Percentiles rank a stretch among this genome's conserved stretches.
These are phyloP conservation scores for Knoxia roxburghii DNA, from an alignment of 257 asterid species.

Conservation along the genomic window DNA sequence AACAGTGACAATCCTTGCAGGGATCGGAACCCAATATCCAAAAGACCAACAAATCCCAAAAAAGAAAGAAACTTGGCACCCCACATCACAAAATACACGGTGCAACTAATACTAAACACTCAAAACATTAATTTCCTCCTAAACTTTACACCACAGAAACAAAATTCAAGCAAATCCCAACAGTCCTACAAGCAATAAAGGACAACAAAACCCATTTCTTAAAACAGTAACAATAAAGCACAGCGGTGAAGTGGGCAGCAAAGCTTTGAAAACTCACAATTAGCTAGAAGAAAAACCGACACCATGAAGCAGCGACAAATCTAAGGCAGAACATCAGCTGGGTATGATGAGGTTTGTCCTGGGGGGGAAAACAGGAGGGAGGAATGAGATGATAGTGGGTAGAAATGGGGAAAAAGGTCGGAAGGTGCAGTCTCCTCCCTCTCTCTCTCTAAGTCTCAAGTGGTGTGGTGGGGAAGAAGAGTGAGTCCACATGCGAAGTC, in stretches of 20 bases:
- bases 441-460: constrained; percentile 1
- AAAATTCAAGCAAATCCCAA: constrained; percentile 7
- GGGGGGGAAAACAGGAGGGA: not conserved
- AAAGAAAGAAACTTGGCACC: not conserved
- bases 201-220: not conserved
- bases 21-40: constrained; percentile 6
- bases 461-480: constrained; percentile 17
- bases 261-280: constrained; percentile 11
- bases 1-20: not conserved
- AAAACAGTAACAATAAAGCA: not conserved
- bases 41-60: not conserved
- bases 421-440: constrained; percentile 18
- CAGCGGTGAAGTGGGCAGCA: not conserved
- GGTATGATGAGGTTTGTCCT: not conserved
- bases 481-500: constrained; percentile 30
- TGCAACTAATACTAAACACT: not conserved
- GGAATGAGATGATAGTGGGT: not conserved
- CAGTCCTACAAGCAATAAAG: not conserved
- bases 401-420: not conserved
- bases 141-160: not conserved
- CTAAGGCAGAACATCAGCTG: not conserved
- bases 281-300: not conserved
- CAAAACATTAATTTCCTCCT: not conserved
- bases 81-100: constrained; percentile 1
- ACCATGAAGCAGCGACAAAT: not conserved